A percentile compares a stretch with the other conserved stretches of the same genome.
These are phyloP conservation scores for Juglanconis sp. DNA, from an alignment of 2,329 filamentous ascomycete species.

Conservation along the genomic window DNA sequence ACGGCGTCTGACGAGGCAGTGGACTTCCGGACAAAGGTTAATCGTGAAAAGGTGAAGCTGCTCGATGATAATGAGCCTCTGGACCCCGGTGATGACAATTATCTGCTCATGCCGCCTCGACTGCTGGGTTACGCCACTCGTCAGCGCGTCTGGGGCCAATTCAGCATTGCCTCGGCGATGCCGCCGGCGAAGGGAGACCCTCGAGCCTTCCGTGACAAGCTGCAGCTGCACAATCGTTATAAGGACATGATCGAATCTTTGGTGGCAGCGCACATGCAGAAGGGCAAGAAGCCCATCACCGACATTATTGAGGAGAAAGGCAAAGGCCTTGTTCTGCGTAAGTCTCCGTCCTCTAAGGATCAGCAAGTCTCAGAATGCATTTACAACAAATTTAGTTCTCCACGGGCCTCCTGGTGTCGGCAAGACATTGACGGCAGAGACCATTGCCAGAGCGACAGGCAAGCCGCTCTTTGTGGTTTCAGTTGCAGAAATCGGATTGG, in stretches of 20 bases:
- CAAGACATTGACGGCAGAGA: constrained; percentile 18
- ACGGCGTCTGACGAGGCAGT: neutral
- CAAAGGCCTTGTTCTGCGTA: constrained; percentile 10
- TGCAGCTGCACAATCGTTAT: constrained; percentile 10
- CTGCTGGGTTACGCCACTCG: constrained; percentile 14
- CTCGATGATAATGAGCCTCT: neutral
- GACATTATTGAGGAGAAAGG: constrained; percentile 18
- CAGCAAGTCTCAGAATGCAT: too few species aligned
- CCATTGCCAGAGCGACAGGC: constrained; percentile 15
- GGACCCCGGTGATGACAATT: neutral
- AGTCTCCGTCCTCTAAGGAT: too few species aligned
- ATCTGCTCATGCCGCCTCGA: constrained; percentile 6
- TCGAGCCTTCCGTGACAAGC: neutral
- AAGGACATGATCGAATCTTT: constrained; percentile 13
- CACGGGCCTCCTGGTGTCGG: constrained; percentile 17
- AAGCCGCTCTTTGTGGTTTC: constrained; percentile 14
- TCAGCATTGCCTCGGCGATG: neutral
- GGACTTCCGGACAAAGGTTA: neutral
- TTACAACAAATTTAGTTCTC: neutral
- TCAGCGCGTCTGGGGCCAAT: constrained; percentile 16
- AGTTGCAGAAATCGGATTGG: constrained; percentile 16
- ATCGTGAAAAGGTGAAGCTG: neutral
- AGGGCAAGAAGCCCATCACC: constrained; percentile 8
- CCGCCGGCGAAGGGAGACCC: neutral
- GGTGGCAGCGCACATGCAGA: constrained; percentile 12